Evolutionary conservation across 805 yeast genomes (phyloP).

Genomic region (Barnettozyma siamensis): DNA sequence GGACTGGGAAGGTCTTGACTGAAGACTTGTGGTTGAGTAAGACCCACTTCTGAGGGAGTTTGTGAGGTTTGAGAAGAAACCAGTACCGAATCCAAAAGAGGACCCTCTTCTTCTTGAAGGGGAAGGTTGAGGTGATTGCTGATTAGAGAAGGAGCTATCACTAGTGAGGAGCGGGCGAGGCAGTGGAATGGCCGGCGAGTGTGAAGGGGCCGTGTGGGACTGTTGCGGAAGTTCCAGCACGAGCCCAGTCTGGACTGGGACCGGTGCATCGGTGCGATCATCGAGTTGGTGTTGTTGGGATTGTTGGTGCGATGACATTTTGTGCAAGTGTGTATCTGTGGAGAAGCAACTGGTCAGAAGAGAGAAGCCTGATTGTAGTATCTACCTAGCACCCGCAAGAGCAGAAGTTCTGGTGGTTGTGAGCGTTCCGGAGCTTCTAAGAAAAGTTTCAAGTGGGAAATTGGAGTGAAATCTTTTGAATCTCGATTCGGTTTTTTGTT

Average conservation of each 20-base stretch:
- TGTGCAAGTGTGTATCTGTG: no score
- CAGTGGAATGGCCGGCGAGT: not conserved
- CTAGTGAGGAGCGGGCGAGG: constrained; percentile 7
- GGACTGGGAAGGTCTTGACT: constrained; percentile 4
- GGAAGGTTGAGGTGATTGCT: constrained; percentile 10
- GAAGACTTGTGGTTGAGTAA: constrained; percentile 18
- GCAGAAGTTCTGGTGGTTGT: no score
- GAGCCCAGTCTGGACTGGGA: not conserved
- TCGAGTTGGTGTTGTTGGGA: not conserved
- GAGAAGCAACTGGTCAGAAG: no score
- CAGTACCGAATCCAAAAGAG: constrained; percentile 24
- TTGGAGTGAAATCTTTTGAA: no score
- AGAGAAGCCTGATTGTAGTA: no score
- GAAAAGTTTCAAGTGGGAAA: no score
- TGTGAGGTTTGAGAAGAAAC: constrained; percentile 22
- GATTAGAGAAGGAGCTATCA: constrained; percentile 1
- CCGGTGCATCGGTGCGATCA: not conserved
- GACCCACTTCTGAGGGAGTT: constrained; percentile 21
- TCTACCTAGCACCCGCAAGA: no score
- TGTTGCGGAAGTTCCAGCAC: not conserved
- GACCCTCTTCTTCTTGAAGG: constrained; percentile 23
- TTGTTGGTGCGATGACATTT: not conserved
- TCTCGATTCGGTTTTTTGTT: no score
- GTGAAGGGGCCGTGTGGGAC: constrained; percentile 1
- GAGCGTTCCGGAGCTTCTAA: no score